phyloP scores from a whole-genome alignment of 2,329 filamentous ascomycete species.

The Fusarium gaditjirri region DNA sequence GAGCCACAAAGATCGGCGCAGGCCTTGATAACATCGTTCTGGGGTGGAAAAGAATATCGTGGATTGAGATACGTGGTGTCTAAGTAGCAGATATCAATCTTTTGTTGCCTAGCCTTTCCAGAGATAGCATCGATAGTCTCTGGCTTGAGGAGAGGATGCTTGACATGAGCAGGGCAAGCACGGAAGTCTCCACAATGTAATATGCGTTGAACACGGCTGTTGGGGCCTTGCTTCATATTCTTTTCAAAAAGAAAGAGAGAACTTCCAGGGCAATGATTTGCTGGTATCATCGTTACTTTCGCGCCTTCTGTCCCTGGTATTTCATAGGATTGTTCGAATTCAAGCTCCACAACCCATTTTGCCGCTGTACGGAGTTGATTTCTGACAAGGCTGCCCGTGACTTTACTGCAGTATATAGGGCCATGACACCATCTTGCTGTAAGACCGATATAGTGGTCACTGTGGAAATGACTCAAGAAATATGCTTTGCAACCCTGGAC shows the following conservation, averaged over 20 bases:
- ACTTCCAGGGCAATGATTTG: conserved; percentile 96
- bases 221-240: conserved; percentile 67
- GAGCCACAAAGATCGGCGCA: conserved; percentile 90
- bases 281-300: conserved; percentile 91
- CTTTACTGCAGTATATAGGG: conserved; percentile 94
- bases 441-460: conserved; percentile 94
- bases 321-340: conserved; percentile 83
- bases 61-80: conserved; percentile 98
- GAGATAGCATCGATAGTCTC: conserved; percentile 76
- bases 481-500: conserved; percentile 94
- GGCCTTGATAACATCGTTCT: conserved; percentile 86
- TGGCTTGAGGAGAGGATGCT: conserved; percentile 83
- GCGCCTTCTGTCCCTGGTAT: conserved; percentile 86
- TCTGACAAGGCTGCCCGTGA: conserved; percentile 89
- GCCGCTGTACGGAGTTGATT: conserved; percentile 87
- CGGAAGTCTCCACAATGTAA: conserved; percentile 97
- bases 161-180: conserved; percentile 85
- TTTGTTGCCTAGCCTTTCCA: conserved; percentile 80
- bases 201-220: conserved; percentile 76
- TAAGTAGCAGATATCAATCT: conserved; percentile 94
- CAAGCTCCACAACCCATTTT: conserved; percentile 84
- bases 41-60: conserved; percentile 91
- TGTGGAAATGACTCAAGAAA: conserved; percentile 97
- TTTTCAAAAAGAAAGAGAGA: conserved; percentile 96
- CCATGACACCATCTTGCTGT: conserved; percentile 91